These are phyloP conservation scores for Phaeolepiota aurea DNA, from an alignment of 768 basidiomycete genomes.

Conservation along the genomic window DNA sequence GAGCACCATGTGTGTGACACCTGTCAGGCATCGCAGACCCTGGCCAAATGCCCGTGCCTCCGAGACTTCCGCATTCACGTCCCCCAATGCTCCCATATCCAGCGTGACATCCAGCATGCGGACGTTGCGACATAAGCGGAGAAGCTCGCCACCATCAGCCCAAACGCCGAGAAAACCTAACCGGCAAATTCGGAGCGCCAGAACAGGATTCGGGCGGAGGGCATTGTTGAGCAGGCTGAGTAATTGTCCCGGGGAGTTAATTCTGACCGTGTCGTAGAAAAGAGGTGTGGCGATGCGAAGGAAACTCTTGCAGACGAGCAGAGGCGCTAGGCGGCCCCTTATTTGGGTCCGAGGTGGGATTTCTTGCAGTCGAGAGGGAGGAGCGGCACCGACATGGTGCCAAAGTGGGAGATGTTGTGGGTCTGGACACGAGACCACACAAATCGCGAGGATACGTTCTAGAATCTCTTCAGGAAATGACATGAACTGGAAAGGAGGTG, in stretches of 20 bases:
- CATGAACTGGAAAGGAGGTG: too few relatives aligned
- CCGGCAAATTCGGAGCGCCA: conserved; percentile 31
- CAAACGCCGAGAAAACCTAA: conserved; percentile 34
- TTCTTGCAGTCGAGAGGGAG: neutral
- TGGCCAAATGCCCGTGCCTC: conserved; percentile 29
- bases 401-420: conserved; percentile 8
- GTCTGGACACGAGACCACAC: conserved; percentile 12
- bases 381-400: conserved; percentile 5
- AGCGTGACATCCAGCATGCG: conserved; percentile 28
- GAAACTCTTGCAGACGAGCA: conserved; percentile 45
- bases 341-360: conserved; percentile 2
- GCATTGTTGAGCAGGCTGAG: conserved; percentile 25
- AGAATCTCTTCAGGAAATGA: conserved; percentile 25
- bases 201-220: conserved; percentile 23
- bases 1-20: conserved; percentile 33
- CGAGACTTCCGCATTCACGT: conserved; percentile 7
- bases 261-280: conserved; percentile 43
- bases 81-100: conserved; percentile 19
- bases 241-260: conserved; percentile 32
- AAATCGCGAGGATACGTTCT: conserved; percentile 21
- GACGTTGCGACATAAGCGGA: conserved; percentile 17
- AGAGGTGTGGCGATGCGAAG: conserved; percentile 49
- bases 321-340: conserved; percentile 39
- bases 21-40: conserved; percentile 26
- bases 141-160: conserved; percentile 27